Conservation (phyloP, 2,329 filamentous ascomycete species). For the Aspergillus luchuensis region DNA sequence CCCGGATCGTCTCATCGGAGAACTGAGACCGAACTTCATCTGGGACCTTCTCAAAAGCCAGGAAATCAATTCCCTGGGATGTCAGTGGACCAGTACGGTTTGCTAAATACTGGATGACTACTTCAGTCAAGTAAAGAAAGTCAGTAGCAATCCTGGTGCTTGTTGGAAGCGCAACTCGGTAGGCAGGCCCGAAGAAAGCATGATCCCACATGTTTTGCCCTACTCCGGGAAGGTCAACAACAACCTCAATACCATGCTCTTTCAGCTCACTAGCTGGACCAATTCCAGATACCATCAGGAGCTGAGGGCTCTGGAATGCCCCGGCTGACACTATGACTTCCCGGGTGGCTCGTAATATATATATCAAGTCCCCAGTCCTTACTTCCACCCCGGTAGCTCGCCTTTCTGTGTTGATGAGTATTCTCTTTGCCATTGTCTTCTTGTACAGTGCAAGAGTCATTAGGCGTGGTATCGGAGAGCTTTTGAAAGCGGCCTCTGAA, state of each 20-base stretch:
- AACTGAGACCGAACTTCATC: slow-evolving; percentile 20
- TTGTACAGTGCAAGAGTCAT: slow-evolving; percentile 46
- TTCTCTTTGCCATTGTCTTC: slow-evolving; percentile 47
- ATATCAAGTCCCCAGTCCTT: slow-evolving; percentile 39
- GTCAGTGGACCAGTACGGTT: slow-evolving; percentile 30
- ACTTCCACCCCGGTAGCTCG: slow-evolving; percentile 52
- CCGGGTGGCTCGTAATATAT: slow-evolving; percentile 50
- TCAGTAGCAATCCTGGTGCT: slow-evolving; percentile 23
- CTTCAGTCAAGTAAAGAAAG: slow-evolving; percentile 16
- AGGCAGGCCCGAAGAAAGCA: slow-evolving; percentile 33
- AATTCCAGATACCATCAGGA: slow-evolving; percentile 56
- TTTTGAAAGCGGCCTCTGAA: slow-evolving; percentile 47
- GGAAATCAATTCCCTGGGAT: slow-evolving; percentile 31
- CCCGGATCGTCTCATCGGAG: slow-evolving; percentile 19
- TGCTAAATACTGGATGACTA: slow-evolving; percentile 20
- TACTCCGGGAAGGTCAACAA: slow-evolving; percentile 36
- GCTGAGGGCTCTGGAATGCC: slow-evolving; percentile 56
- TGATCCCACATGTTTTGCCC: slow-evolving; percentile 44
- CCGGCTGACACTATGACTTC: slow-evolving; percentile 57
- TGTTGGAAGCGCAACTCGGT: slow-evolving; percentile 31
- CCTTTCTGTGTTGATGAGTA: slow-evolving; percentile 54
- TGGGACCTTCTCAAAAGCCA: slow-evolving; percentile 40
- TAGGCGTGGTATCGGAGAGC: neutral
- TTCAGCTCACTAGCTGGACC: slow-evolving; percentile 40
- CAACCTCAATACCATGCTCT: slow-evolving; percentile 28